Conservation (phyloP, 2,329 filamentous ascomycete species). For the Ophiostoma sp. region DNA sequence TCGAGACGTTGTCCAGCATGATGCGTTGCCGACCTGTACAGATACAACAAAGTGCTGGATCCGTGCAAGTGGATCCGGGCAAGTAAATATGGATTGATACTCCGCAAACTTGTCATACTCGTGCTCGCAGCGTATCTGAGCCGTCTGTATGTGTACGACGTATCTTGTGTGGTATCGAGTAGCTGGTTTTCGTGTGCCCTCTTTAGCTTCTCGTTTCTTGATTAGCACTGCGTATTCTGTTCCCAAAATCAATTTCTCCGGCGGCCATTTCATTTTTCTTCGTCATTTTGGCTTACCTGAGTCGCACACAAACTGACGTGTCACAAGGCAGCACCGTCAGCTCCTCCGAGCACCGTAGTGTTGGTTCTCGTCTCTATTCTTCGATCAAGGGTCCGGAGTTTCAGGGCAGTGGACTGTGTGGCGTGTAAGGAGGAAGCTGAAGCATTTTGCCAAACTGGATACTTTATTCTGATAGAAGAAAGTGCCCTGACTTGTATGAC, state of each 20-base stretch:
- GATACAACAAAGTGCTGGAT: neutral
- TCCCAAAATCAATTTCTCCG: neutral
- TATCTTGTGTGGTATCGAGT: neutral
- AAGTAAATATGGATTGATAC: neutral
- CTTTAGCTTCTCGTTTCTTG: neutral
- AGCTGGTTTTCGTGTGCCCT: neutral
- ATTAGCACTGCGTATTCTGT: neutral
- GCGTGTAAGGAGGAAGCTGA: neutral
- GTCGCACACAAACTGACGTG: conserved; percentile 14
- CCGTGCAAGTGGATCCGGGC: neutral
- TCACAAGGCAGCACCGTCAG: conserved; percentile 19
- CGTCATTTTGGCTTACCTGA: neutral
- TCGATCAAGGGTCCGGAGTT: neutral
- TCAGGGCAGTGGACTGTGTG: neutral
- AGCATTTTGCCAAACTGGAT: neutral
- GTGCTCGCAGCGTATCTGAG: neutral
- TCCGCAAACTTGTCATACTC: conserved; percentile 4
- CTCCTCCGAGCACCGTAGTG: conserved; percentile 21
- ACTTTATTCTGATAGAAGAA: neutral
- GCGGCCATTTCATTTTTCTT: neutral
- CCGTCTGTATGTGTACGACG: conserved; percentile 2
- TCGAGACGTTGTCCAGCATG: neutral
- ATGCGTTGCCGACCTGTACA: neutral
- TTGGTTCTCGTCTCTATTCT: conserved; percentile 17
- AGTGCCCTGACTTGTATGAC: neutral